Conservation (phyloP, 768 basidiomycete genomes). For the Suillus occidentalis region DNA sequence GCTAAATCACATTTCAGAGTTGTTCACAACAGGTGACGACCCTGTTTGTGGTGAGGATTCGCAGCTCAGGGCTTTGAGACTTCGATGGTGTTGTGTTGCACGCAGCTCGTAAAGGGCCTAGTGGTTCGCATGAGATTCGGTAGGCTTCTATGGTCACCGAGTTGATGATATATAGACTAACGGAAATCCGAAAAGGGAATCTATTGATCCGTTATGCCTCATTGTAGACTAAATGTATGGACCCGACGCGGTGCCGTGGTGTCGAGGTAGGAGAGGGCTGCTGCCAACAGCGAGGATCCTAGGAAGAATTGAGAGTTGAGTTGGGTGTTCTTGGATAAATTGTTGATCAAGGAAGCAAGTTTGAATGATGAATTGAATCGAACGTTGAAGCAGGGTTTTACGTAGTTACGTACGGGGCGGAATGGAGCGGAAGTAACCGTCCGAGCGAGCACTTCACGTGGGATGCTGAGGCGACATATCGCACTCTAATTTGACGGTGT, state of each 20-base stretch:
- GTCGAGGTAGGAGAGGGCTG: too few relatives aligned
- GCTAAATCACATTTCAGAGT: neutral
- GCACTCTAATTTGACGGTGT: constrained; percentile 26
- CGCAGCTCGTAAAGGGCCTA: neutral
- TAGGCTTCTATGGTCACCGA: neutral
- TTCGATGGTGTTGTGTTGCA: neutral
- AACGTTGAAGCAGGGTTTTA: neutral
- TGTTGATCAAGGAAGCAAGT: constrained; percentile 4
- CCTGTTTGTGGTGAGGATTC: neutral
- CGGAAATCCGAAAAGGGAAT: neutral
- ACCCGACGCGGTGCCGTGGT: constrained; percentile 2
- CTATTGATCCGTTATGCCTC: neutral
- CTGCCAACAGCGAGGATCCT: neutral
- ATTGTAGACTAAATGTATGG: neutral
- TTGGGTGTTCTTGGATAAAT: constrained; percentile 1
- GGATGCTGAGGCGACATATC: constrained; percentile 19
- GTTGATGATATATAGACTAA: neutral
- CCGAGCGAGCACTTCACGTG: constrained; percentile 26
- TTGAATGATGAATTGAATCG: neutral
- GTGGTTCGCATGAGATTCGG: neutral
- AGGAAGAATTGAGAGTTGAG: neutral
- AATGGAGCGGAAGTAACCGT: constrained; percentile 6
- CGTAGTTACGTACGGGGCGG: constrained; percentile 11
- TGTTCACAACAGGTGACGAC: neutral
- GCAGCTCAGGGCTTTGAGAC: neutral